Percentiles rank a stretch among this genome's conserved stretches.
Evolutionary conservation across 2,329 filamentous ascomycete genomes (phyloP).

Genomic region (Microdochium bolleyi): DNA sequence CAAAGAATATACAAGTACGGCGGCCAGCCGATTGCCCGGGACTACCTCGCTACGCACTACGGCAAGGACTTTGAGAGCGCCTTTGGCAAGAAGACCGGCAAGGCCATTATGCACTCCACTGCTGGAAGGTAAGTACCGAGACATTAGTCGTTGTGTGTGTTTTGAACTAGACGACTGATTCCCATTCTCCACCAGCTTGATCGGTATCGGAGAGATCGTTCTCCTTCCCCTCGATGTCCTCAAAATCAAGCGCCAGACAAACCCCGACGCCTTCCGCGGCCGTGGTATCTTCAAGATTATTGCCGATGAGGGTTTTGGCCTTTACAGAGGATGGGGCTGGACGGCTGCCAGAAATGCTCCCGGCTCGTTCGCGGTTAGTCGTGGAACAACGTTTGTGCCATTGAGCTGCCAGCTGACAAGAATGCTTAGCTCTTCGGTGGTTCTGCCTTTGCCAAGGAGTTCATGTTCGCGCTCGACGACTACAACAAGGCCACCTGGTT

Average conservation of each 20-base stretch:
- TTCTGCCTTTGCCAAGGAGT: slow-evolving; percentile 95
- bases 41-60: slow-evolving; percentile 77
- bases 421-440: slow-evolving; percentile 79
- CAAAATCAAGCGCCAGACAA: slow-evolving; percentile 99
- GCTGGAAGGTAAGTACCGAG: slow-evolving; percentile 63
- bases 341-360: slow-evolving; percentile 95
- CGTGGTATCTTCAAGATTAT: slow-evolving; percentile 87
- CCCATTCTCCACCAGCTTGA: slow-evolving; percentile 49
- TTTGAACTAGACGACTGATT: background rate
- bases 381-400: background rate
- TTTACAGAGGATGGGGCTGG: slow-evolving; percentile 97
- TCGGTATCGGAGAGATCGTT: slow-evolving; percentile 95
- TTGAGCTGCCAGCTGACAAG: slow-evolving; percentile 8
- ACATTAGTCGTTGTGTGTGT: background rate
- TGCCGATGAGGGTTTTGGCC: slow-evolving; percentile 84
- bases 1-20: slow-evolving; percentile 99
- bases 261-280: slow-evolving; percentile 94
- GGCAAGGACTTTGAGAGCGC: slow-evolving; percentile 76
- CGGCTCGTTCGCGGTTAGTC: slow-evolving; percentile 84
- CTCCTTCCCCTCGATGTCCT: slow-evolving; percentile 91
- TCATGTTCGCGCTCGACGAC: slow-evolving; percentile 79
- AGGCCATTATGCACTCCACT: slow-evolving; percentile 95
- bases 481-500: slow-evolving; percentile 94
- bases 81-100: slow-evolving; percentile 95
- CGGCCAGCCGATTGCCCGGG: slow-evolving; percentile 88